Percentiles rank a stretch among this genome's conserved stretches.
These are phyloP conservation scores for Podospora appendiculata DNA, from an alignment of 495 filamentous ascomycete species.

Conservation along the genomic window DNA sequence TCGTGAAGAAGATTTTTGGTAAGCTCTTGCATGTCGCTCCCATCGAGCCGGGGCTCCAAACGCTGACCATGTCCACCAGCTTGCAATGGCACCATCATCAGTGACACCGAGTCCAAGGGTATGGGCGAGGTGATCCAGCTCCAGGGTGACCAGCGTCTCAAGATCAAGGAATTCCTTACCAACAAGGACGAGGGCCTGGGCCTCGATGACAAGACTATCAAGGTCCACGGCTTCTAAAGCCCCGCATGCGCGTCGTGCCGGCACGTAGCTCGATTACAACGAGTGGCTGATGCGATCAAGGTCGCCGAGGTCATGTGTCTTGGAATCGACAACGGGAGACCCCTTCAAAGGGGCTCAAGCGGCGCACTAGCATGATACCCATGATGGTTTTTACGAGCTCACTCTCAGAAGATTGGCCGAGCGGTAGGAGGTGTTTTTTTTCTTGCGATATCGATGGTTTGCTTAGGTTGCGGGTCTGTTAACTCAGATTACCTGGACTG, in stretches of 20 bases:
- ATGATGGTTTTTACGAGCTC: constrained; percentile 11
- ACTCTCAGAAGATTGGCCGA: constrained; percentile 4
- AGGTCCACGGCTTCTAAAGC: constrained; percentile 81
- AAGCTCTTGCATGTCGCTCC: constrained; percentile 25
- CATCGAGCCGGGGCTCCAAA: no score
- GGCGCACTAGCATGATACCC: constrained; percentile 25
- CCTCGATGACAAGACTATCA: constrained; percentile 94
- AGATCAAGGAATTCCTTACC: constrained; percentile 94
- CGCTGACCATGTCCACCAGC: constrained; percentile 39
- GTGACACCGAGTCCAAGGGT: constrained; percentile 61
- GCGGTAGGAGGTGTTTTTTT: constrained; percentile 4
- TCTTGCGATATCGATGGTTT: constrained; percentile 10
- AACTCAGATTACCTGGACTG: constrained; percentile 3
- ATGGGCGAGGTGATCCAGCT: constrained; percentile 99
- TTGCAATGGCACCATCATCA: constrained; percentile 99
- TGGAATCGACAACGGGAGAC: neutral
- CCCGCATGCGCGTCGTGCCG: constrained; percentile 24
- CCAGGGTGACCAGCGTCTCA: constrained; percentile 97
- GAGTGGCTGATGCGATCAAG: constrained; percentile 8
- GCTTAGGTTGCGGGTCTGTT: constrained; percentile 9
- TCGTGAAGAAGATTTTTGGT: constrained; percentile 99
- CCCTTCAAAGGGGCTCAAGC: constrained; percentile 3
- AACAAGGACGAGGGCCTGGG: constrained; percentile 89
- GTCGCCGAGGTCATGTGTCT: neutral
- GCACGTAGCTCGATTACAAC: constrained; percentile 10